Evolutionary conservation across 176 grass and related monocot species (phyloP).

Genomic region (Ananas comosus): DNA sequence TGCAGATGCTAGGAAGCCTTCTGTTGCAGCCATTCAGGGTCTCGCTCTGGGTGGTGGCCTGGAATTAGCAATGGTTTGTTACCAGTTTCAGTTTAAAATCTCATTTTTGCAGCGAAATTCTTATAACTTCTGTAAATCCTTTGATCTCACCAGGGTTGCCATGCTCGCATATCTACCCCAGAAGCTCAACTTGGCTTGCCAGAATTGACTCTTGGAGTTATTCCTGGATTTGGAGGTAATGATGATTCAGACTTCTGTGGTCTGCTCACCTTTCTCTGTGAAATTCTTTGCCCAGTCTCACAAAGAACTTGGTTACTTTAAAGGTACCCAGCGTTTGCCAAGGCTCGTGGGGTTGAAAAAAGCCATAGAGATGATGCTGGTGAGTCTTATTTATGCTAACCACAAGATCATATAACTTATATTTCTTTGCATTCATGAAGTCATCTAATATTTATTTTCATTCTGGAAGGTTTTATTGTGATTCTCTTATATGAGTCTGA

Average conservation of each 20-base stretch:
- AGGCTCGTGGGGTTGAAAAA: slow-evolving; percentile 94
- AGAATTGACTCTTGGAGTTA: slow-evolving; percentile 86
- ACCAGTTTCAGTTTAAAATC: slow-evolving; percentile 1
- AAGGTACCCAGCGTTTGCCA: slow-evolving; percentile 87
- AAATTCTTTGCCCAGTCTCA: slow-evolving; percentile 10
- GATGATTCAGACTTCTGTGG: neutral
- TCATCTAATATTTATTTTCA: too few relatives aligned
- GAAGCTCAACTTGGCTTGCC: slow-evolving; percentile 95
- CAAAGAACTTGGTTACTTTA: slow-evolving; percentile 3
- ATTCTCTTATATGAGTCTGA: neutral
- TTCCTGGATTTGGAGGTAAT: slow-evolving; percentile 96
- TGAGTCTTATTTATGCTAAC: slow-evolving; percentile 39
- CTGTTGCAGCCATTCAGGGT: slow-evolving; percentile 86
- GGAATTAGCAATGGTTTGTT: slow-evolving; percentile 75
- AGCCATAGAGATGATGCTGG: slow-evolving; percentile 95
- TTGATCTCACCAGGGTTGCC: slow-evolving; percentile 52
- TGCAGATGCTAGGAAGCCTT: slow-evolving; percentile 77
- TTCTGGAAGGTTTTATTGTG: too few relatives aligned
- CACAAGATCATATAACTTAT: neutral
- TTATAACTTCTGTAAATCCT: slow-evolving; percentile 10
- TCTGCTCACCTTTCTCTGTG: neutral
- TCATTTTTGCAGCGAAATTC: slow-evolving; percentile 1
- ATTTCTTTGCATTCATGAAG: too few relatives aligned
- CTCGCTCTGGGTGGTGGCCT: slow-evolving; percentile 97
- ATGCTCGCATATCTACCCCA: slow-evolving; percentile 91